phyloP scores from a whole-genome alignment of 2,329 filamentous ascomycete species.

The Fusarium nanum region DNA sequence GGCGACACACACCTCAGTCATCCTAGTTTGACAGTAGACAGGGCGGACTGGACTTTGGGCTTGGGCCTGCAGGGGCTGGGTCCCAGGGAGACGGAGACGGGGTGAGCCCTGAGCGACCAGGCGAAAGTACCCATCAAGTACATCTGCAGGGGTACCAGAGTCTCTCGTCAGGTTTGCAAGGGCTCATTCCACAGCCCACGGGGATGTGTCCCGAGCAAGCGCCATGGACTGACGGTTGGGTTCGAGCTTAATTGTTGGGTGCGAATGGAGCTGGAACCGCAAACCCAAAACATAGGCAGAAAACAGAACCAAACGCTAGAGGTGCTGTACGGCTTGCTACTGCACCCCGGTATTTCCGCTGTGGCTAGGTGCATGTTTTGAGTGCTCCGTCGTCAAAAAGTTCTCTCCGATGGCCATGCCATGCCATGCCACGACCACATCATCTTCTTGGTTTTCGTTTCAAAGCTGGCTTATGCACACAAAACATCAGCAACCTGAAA shows the following conservation, averaged over 20 bases:
- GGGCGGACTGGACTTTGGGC: slow-evolving; percentile 44
- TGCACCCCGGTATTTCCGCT: slow-evolving; percentile 45
- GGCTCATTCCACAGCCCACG: slow-evolving; percentile 29
- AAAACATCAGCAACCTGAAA: slow-evolving; percentile 29
- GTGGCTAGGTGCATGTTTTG: slow-evolving; percentile 41
- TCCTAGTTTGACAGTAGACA: slow-evolving; percentile 48
- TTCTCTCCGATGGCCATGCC: not conserved
- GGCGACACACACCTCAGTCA: slow-evolving; percentile 36
- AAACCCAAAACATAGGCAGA: slow-evolving; percentile 4
- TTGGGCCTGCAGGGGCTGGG: slow-evolving; percentile 28
- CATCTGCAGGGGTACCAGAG: slow-evolving; percentile 32
- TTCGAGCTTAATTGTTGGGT: slow-evolving; percentile 49
- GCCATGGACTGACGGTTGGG: slow-evolving; percentile 46
- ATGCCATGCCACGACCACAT: slow-evolving; percentile 21
- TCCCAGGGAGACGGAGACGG: slow-evolving; percentile 37
- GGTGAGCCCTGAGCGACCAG: slow-evolving; percentile 19
- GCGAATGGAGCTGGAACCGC: slow-evolving; percentile 25
- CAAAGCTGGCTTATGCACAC: slow-evolving; percentile 26
- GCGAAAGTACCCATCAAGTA: slow-evolving; percentile 43
- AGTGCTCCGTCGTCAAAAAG: slow-evolving; percentile 19
- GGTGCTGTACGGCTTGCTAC: not conserved
- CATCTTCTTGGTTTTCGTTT: slow-evolving; percentile 16
- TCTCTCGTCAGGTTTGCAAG: slow-evolving; percentile 35
- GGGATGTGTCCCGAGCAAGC: slow-evolving; percentile 45
- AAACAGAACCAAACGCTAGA: slow-evolving; percentile 5